These are phyloP conservation scores for Boeremia lycopersici DNA, from an alignment of 2,329 filamentous ascomycete genomes.

Conservation along the genomic window DNA sequence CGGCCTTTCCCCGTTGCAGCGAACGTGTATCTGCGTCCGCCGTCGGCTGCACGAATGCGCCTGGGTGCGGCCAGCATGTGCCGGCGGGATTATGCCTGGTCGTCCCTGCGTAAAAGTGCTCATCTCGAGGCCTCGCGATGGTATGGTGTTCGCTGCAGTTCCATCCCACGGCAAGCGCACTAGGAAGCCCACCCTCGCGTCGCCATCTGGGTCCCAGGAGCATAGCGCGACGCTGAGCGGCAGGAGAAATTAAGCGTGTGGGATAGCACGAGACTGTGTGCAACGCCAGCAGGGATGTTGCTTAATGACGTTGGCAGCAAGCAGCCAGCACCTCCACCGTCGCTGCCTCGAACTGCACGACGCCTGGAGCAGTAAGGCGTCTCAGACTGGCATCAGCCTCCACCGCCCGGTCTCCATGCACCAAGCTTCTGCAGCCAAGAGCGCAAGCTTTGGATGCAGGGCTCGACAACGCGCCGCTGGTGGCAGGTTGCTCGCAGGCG, in stretches of 20 bases:
- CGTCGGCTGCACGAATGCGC: conserved; percentile 7
- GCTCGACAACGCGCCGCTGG: conserved; percentile 20
- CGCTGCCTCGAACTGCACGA: conserved; percentile 14
- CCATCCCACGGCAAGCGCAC: neutral
- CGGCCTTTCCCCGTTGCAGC: conserved; percentile 23
- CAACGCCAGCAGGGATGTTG: conserved; percentile 19
- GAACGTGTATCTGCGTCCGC: conserved; percentile 18
- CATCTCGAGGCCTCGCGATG: neutral
- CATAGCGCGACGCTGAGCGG: conserved; percentile 24
- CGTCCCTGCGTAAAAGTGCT: neutral
- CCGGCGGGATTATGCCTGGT: neutral
- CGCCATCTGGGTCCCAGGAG: conserved; percentile 15
- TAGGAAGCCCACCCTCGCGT: neutral
- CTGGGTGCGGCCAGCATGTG: conserved; percentile 2
- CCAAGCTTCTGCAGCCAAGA: conserved; percentile 28
- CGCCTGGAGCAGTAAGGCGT: conserved; percentile 12
- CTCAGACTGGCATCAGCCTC: conserved; percentile 14
- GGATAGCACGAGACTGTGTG: conserved; percentile 24
- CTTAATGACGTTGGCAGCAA: conserved; percentile 18
- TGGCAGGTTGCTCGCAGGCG: conserved; percentile 1
- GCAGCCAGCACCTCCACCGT: conserved; percentile 17
- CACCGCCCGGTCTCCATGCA: conserved; percentile 12
- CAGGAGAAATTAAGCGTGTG: conserved; percentile 31
- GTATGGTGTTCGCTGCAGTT: neutral
- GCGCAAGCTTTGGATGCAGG: conserved; percentile 20